Percentiles rank a stretch among this genome's conserved stretches.
Evolutionary conservation across 2,329 filamentous ascomycete genomes (phyloP).

Genomic region (Fusarium abutilonis): DNA sequence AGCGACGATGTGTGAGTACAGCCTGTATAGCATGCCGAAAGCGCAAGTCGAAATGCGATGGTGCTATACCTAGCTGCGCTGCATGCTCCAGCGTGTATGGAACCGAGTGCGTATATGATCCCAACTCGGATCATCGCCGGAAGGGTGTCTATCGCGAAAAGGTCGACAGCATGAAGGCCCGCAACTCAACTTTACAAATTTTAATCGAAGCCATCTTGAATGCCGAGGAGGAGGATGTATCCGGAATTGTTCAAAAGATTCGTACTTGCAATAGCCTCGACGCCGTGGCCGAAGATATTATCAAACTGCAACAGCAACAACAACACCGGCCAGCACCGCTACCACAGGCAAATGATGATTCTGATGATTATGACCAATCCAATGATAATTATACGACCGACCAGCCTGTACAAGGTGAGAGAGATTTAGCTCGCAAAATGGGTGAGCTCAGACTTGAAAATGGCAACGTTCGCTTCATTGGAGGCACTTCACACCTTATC

Average conservation of each 20-base stretch:
- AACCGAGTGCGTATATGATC: conserved; percentile 92
- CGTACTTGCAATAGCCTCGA: conserved; percentile 81
- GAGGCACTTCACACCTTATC: conserved; percentile 92
- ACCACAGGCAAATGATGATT: conserved; percentile 53
- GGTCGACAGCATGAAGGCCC: conserved; percentile 85
- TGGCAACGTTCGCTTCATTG: conserved; percentile 88
- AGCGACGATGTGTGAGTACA: conserved; percentile 84
- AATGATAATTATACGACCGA: conserved; percentile 55
- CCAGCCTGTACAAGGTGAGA: conserved; percentile 68
- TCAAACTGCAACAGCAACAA: conserved; percentile 55
- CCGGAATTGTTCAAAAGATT: conserved; percentile 83
- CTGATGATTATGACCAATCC: conserved; percentile 53
- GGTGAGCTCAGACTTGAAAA: conserved; percentile 88
- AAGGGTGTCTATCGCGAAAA: conserved; percentile 98
- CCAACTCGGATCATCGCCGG: conserved; percentile 92
- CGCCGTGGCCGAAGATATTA: conserved; percentile 62
- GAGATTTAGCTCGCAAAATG: conserved; percentile 90
- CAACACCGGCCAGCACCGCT: conserved; percentile 51
- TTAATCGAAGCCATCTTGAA: conserved; percentile 93
- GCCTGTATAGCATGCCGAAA: conserved; percentile 83
- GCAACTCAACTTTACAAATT: conserved; percentile 88
- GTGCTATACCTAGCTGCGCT: conserved; percentile 88
- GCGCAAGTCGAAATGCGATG: conserved; percentile 90
- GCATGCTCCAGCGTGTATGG: conserved; percentile 96
- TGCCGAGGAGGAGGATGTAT: conserved; percentile 86